Conservation (phyloP, 495 filamentous ascomycete species). For the Xylaria cubensis region DNA sequence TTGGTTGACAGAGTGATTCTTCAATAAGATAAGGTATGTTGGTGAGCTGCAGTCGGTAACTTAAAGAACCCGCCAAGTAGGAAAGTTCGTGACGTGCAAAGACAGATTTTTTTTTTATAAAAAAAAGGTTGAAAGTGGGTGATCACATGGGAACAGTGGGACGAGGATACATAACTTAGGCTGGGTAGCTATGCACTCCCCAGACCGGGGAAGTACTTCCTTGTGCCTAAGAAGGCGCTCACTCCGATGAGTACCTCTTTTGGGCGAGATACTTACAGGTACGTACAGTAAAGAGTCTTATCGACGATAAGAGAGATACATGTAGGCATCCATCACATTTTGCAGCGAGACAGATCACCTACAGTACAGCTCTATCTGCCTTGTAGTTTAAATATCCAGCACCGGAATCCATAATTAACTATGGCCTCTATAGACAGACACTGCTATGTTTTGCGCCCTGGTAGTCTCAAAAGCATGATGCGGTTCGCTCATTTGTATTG, state of each 20-base stretch:
- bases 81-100: constrained; percentile 4
- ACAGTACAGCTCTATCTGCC: background rate
- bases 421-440: background rate
- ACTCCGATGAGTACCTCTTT: background rate
- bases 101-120: background rate
- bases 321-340: too few relatives aligned
- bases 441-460: background rate
- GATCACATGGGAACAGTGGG: background rate
- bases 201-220: background rate
- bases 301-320: constrained; percentile 4
- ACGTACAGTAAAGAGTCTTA: background rate
- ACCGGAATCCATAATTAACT: background rate
- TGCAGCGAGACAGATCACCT: too few relatives aligned
- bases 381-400: background rate
- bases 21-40: background rate
- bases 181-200: background rate
- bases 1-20: background rate
- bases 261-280: background rate
- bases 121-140: background rate
- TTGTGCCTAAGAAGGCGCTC: background rate
- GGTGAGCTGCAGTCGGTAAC: background rate
- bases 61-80: background rate
- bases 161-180: background rate
- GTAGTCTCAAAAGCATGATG: background rate
- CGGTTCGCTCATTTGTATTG: background rate